A percentile compares a stretch with the other conserved stretches of the same genome.
Evolutionary conservation across 768 basidiomycete genomes (phyloP).

Genomic region (Naganishia antarctica): DNA sequence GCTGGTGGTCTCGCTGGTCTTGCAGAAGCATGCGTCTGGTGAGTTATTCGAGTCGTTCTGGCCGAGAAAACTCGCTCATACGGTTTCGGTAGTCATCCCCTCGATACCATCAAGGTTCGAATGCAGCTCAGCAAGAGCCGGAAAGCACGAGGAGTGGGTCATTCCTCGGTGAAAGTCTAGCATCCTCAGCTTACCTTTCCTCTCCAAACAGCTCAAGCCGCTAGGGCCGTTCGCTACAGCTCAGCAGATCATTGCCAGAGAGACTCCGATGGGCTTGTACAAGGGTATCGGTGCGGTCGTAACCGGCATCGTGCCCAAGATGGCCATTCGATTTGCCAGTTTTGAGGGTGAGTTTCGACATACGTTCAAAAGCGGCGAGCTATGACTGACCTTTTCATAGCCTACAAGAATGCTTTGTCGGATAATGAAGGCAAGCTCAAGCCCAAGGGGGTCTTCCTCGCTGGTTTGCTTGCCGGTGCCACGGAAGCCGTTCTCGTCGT

Average conservation of each 20-base stretch:
- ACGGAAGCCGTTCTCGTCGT: constrained; percentile 92
- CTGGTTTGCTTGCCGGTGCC: constrained; percentile 90
- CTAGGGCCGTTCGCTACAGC: constrained; percentile 91
- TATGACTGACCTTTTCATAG: constrained; percentile 27
- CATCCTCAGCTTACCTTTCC: constrained; percentile 11
- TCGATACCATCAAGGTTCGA: constrained; percentile 99
- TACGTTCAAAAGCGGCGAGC: background rate
- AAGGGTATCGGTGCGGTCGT: constrained; percentile 96
- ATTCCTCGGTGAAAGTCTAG: background rate
- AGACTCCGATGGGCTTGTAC: constrained; percentile 92
- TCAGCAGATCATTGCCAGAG: constrained; percentile 74
- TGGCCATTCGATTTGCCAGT: constrained; percentile 97
- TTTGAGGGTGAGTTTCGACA: constrained; percentile 63
- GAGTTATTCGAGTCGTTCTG: constrained; percentile 24
- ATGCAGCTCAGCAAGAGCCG: constrained; percentile 94
- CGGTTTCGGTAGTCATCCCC: constrained; percentile 80
- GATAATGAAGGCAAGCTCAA: constrained; percentile 70
- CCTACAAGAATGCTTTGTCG: constrained; percentile 76
- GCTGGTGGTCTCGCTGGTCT: constrained; percentile 92
- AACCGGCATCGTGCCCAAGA: constrained; percentile 96
- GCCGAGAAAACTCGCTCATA: background rate
- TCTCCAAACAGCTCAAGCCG: constrained; percentile 71
- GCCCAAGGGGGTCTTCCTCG: constrained; percentile 77
- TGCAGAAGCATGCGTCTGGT: constrained; percentile 70
- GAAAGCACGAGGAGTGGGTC: constrained; percentile 71